Evolutionary conservation across 139 green algal species (phyloP), one percentile per base, ranked within the genome.

Genomic region (Klebsormidium nitens): DNA sequence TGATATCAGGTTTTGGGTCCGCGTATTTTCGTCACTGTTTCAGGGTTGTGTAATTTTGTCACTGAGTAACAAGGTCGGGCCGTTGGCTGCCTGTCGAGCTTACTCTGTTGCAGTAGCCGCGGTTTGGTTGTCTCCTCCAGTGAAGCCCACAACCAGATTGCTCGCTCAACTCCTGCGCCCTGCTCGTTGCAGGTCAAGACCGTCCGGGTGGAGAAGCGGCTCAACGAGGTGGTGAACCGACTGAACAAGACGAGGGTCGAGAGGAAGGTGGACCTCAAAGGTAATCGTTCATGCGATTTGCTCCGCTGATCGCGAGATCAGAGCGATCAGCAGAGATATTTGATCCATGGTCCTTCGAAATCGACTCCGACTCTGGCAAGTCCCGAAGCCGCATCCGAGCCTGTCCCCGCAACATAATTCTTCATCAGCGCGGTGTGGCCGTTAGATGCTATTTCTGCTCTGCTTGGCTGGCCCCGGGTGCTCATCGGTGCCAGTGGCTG

Each of bases 171-270:
- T n/a, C n/a, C n/a, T n/a, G n/a, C n/a, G n/a, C n/a, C n/a, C n/a
- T n/a, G n/a, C n/a, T n/a, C n/a, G n/a, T n/a, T n/a, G 6, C 34
- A 66, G 44, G 32, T 79, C 3, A 89, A 88, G 49, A 74, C 78
- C 3, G 86, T 76, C 3, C 23, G 73, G 26, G 87, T 95, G 37
- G 76, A 85, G 26, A 84, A 81, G 66, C 87, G 89, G 39, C 75
- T 83, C 29, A 96, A 95, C 72, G 89, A 95, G 1, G 88, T 97
- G 47, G 78, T 98, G 36, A 98, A 98, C 78, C 70, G 90, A 0
- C 77, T 98, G 26, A 95, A 97, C 57, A 93, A 91, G 65, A 96
- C 89, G 2, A 88, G 89, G 66, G 47, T 81, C 67, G 89, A 96
- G 76, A 26, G 65, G 2, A 79, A 89, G 32, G 88, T 89, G 1